Evolutionary conservation across 495 filamentous ascomycete genomes (phyloP), one percentile per base, ranked within the genome.

Genomic region (Aspergillus affinis): DNA sequence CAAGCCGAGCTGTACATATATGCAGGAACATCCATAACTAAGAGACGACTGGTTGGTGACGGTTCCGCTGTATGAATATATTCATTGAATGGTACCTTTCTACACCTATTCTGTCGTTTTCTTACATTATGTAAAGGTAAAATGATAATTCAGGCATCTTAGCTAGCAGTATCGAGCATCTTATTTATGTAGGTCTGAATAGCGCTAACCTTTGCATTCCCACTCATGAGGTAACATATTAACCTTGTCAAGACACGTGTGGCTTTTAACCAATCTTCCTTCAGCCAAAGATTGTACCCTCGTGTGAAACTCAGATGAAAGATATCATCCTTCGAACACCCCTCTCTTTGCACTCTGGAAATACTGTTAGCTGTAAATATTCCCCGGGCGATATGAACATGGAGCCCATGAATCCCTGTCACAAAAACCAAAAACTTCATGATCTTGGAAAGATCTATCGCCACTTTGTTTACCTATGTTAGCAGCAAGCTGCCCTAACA

Each of bases 231-330:
- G 23, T 52, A 52, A 27, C 50, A 5, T 9, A 52, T 6, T 15
- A 52, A 18, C 26, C 21, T 6, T n/a, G 23, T 1, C 50, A 52
- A 18, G 13, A 5, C 6, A 27, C 15, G 21, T n/a, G 23, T 30
- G 18, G 50, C 50, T 52, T 52, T 23, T 21, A 17, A 8, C 50
- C 50, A 52, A n/a, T 52, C 50, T 18, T 52, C 10, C 50, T 52
- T 52, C 3, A 29, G 6, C 1, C 13, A 17, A 15, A 52, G 10
- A 30, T 52, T 18, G 27, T 52, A 52, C 3, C 50, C 50, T 8
- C 50, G 50, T n/a, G 50, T 52, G 21, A 29, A 52, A 17, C 12
- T 10, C 21, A 52, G 17, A 18, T 27, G 3, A 30, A 52, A 52
- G 2, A 23, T 15, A 4, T 52, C 50, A 52, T 52, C 50, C 9